Evolutionary conservation across 169 alveolate genomes (phyloP), one percentile per base, ranked within the genome.

Genomic region (Pseudocohnilembus persalinus): DNA sequence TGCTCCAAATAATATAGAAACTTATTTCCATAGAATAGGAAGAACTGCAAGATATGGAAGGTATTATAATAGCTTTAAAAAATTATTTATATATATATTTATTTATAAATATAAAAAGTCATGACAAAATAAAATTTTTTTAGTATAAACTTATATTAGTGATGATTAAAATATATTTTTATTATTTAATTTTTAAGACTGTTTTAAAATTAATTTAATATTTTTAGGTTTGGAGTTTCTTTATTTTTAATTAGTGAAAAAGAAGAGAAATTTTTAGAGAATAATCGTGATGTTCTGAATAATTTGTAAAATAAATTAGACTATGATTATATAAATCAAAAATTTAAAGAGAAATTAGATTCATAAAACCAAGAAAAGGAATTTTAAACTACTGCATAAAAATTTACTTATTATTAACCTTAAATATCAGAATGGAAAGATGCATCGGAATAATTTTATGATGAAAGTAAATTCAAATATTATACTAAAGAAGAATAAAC

Each of bases 1-100:
- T 87, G 80, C 84, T 78, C 95, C 95, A 15, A 30, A 83, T 49
- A 83, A 87, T 77, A 84, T 89, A 32, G 93, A 92, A 84, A 84
- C 89, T 25, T 92, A 92, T 83, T 89, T 84, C 27, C 95, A 92
- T 79, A 89, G 95, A 74, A 92, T 92, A 49, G 95, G 95, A 29
- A 89, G 95, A 84, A 92, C 95, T 26, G 95, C 91, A 65, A 89
- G 95, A 84, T 91, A 27, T 73, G 29, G 29, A 6, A 73, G 25
- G 33, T n/a, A 73, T 26, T 24, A 64, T 24, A 64, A 24, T 64
- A 24, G 26, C 16, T 64, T 64, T 24, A 64, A 64, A 24, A 64
- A 64, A 26, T 64, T 64, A 24, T 64, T 24, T 24, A 24, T 73
- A 25, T 25, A 24, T 20, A 25, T 73, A 25, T 73, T 25, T 73